Evolutionary conservation across 2,329 filamentous ascomycete species (phyloP).

Genomic region (Apiospora aurea): DNA sequence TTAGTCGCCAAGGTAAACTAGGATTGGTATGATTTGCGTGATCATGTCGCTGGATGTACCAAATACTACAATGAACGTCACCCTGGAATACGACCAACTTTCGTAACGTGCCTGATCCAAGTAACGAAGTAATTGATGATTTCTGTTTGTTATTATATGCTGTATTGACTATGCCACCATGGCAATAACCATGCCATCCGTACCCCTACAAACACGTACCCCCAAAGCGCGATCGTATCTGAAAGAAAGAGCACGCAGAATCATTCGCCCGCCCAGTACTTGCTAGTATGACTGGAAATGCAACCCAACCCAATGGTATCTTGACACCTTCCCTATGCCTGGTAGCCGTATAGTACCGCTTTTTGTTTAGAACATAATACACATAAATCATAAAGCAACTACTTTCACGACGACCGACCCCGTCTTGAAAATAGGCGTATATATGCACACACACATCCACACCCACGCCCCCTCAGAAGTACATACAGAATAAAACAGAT

Average conservation of each 20-base stretch:
- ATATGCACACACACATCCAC: background rate
- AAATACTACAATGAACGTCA: too few relatives aligned
- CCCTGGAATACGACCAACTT: too few relatives aligned
- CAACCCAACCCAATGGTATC: background rate
- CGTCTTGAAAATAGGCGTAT: background rate
- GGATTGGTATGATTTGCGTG: too few relatives aligned
- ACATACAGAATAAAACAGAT: background rate
- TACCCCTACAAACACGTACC: too few relatives aligned
- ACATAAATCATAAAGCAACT: background rate
- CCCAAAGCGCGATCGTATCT: background rate
- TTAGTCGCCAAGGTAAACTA: background rate
- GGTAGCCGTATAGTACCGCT: background rate
- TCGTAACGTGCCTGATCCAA: too few relatives aligned
- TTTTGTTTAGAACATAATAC: background rate
- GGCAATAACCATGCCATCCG: too few relatives aligned
- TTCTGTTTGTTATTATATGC: too few relatives aligned
- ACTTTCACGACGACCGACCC: background rate
- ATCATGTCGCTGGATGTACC: too few relatives aligned
- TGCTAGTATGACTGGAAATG: background rate
- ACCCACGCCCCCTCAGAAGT: background rate
- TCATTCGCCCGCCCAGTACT: background rate
- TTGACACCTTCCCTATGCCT: slow-evolving; percentile 1
- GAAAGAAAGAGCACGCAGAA: background rate
- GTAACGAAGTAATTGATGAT: too few relatives aligned
- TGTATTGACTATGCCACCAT: too few relatives aligned